Percentiles rank a stretch among this genome's conserved stretches.
Conservation (phyloP, 176 grass and related monocot genomes). For the Musa schizocarpa region DNA sequence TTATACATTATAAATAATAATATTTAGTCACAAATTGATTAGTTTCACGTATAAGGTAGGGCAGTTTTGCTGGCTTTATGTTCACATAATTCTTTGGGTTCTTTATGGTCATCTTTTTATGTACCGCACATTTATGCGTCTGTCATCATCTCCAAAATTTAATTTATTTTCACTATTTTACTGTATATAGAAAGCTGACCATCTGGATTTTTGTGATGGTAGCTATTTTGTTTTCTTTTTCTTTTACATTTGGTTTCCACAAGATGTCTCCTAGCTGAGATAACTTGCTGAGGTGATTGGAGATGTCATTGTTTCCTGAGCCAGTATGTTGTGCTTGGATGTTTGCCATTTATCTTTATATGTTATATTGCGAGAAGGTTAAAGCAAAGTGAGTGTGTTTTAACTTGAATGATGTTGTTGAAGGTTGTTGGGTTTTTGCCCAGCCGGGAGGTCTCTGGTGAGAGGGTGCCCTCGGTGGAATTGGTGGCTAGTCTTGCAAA, state of each 20-base stretch:
- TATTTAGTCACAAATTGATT: too few relatives aligned
- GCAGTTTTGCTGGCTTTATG: too few relatives aligned
- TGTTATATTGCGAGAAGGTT: too few relatives aligned
- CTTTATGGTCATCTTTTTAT: too few relatives aligned
- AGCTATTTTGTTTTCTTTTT: neutral
- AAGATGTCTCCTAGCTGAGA: neutral
- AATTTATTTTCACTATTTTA: neutral
- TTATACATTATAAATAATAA: too few relatives aligned
- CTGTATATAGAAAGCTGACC: neutral
- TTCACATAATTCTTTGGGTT: too few relatives aligned
- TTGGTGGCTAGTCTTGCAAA: conserved; percentile 78
- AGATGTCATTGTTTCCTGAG: neutral
- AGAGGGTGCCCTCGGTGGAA: conserved; percentile 89
- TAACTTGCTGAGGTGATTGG: neutral
- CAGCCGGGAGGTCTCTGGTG: conserved; percentile 84
- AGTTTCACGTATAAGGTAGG: too few relatives aligned
- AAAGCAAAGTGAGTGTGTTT: conserved; percentile 24
- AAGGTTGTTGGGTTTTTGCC: conserved; percentile 92
- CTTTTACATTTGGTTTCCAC: neutral
- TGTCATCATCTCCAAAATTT: neutral
- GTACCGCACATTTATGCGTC: too few relatives aligned
- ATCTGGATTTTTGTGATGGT: neutral
- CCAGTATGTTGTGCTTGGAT: neutral
- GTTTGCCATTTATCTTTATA: too few relatives aligned
- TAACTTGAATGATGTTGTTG: conserved; percentile 99